Evolutionary conservation across 2,329 filamentous ascomycete genomes (phyloP).

Genomic region (Raffaelea albimanens): DNA sequence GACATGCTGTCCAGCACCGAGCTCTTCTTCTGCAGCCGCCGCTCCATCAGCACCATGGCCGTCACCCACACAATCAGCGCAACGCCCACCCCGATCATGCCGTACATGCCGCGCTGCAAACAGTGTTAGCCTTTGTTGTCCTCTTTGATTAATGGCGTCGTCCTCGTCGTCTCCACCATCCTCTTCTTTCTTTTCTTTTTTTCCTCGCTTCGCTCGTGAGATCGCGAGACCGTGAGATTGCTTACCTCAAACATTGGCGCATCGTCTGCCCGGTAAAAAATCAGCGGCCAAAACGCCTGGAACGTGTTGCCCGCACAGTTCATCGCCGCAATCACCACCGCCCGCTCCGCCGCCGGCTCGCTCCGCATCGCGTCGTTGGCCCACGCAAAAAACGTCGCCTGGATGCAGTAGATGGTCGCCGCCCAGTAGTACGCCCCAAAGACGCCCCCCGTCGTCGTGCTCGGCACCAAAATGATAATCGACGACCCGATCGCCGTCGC

Average conservation of each 20-base stretch:
- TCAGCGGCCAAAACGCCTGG: neutral
- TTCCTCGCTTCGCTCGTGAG: neutral
- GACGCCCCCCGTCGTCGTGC: neutral
- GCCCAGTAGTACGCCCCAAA: neutral
- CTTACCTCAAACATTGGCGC: neutral
- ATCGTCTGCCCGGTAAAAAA: neutral
- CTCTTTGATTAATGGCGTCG: too few relatives aligned
- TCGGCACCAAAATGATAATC: neutral
- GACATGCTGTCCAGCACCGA: neutral
- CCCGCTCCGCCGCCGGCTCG: neutral
- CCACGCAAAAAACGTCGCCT: neutral
- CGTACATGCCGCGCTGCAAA: neutral
- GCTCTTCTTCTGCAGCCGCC: neutral
- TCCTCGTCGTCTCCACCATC: too few relatives aligned
- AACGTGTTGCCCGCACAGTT: neutral
- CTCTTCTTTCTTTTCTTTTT: neutral
- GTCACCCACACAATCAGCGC: neutral
- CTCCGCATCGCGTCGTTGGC: neutral
- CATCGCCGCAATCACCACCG: neutral
- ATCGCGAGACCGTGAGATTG: too few relatives aligned
- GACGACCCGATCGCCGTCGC: neutral
- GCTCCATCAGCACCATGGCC: neutral
- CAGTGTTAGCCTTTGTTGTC: neutral
- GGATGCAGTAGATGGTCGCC: neutral
- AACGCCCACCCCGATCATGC: neutral